Base-by-base conservation (phyloP, 331 rosid genomes). In the Acacia pycnantha region DNA sequence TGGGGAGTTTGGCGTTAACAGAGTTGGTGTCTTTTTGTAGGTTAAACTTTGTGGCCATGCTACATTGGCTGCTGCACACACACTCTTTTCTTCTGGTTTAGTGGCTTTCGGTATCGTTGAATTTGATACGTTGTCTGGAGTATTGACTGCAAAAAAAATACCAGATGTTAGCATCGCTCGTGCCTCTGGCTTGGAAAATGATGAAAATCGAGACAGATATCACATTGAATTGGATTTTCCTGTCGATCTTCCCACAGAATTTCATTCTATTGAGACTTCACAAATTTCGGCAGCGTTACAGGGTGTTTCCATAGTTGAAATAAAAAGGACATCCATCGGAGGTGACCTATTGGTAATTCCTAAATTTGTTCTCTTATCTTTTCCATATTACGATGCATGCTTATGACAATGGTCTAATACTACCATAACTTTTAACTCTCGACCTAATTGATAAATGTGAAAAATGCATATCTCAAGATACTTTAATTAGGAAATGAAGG, bases 41-140 rank as follows among this genome's bases (percentile, higher is more conserved):
- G 93, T 90, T 84, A 24, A 87, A 44, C 90, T 93, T 82, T 95
- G 98, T 85, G 98, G 98, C 59, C 98, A 93, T 82, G 98, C 94
- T 58, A 93, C 98, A 70, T 31, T 95, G 75, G 98, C 98, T 5
- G 91, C 98, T 72, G 85, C 98, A 29, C 94, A 87, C 77, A 48
- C 61, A 2, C 82, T 95, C 41, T 93, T 89, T 70, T 79, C 94
- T 46, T 85, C 89, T 77, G 91, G 90, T 79, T 74, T 88, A 47
- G 82, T 83, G 47, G 81, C 87, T 43, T 78, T 84, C 51, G 46
- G 76, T 56, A 29, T 82, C 15, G 47, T 91, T 65, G 93, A 95
- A 76, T 95, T 91, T 85, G 84, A 40, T 65, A 91, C 98, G 4
- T 89, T 87, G 13, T 90, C 94, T 33, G 98, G 97, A 53, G 64